Evolutionary conservation across 345 rosid genomes (phyloP), one percentile per base, ranked within the genome.

Genomic region (Trapa incisa): DNA sequence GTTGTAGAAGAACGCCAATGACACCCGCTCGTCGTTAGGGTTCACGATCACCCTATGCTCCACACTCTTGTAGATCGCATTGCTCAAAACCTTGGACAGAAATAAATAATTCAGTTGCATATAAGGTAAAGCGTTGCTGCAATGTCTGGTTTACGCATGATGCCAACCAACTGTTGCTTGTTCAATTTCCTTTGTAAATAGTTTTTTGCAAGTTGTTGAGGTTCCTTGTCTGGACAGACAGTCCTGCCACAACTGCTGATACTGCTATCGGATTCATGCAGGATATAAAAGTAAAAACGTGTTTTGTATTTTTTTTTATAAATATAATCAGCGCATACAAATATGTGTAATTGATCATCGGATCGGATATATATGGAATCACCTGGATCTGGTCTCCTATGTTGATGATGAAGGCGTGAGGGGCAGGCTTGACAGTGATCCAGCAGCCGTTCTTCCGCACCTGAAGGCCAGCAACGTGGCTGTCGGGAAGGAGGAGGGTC

Each of bases 381-480:
- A 93, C 97, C 96, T 94, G 97, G 64, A 89, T 76, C 81, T 94
- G 99, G 74, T 93, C 98, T 1, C 98, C 98, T 38, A 93, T 82
- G 70, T 93, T 93, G 78, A 93, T 84, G 29, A 94, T 85, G 60
- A 94, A 89, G 52, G 97, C 97, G 67, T 94, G 89, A 0, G 67
- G 78, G 47, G 77, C 87, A 0, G 99, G 97, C 71, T 91, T 91
- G 29, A 94, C 99, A 6, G 96, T 91, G 73, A 91, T 84, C 99
- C 97, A 91, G 3, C 65, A 42, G 17, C 70, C 79, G 10, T 80
- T 77, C 75, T 71, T 81, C 3, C 87, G 88, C 48, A 94, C 95
- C 61, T 94, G 97, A 45, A 94, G 95, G 14, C 99, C 99, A 1
- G 81, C 36, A 13, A 91, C 95, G 22, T 86, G 75, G 54, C 80